A percentile compares a stretch with the other conserved stretches of the same genome.
phyloP scores from a whole-genome alignment of 2,329 filamentous ascomycete species.

The Colletotrichum lentis region DNA sequence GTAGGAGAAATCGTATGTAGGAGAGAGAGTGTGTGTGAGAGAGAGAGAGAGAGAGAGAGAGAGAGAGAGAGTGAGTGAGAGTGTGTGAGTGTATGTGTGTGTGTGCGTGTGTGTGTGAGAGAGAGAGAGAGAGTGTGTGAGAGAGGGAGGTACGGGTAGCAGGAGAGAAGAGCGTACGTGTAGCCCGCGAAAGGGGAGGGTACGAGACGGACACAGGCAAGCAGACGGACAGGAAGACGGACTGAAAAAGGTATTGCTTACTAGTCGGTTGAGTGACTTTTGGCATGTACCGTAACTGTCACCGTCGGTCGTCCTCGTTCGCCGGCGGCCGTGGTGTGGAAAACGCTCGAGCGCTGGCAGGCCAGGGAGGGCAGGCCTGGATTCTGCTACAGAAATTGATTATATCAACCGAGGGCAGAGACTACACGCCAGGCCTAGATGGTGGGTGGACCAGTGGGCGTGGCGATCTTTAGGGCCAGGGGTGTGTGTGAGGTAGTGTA shows the following conservation, averaged over 20 bases:
- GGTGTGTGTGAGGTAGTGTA: not conserved
- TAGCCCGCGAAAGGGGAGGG: conserved; percentile 37
- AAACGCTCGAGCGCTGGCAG: conserved; percentile 40
- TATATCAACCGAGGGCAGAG: conserved; percentile 41
- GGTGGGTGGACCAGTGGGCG: conserved; percentile 36
- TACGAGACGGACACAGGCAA: not conserved
- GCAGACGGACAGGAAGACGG: not conserved
- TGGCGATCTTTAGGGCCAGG: conserved; percentile 38
- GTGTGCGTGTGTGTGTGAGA: conserved; percentile 20
- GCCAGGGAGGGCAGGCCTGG: conserved; percentile 37
- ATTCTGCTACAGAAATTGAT: conserved; percentile 42
- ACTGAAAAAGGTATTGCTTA: no score
- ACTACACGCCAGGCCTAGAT: conserved; percentile 34
- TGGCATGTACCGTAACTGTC: conserved; percentile 35
- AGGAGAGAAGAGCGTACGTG: conserved; percentile 1
- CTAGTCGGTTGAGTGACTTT: conserved; percentile 38
- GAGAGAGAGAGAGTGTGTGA: conserved; percentile 38
- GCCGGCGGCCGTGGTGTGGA: conserved; percentile 23
- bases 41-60: conserved; percentile 36
- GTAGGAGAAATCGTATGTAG: conserved; percentile 7
- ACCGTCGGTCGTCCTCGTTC: conserved; percentile 20
- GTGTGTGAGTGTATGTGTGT: no score
- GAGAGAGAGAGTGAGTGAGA: conserved; percentile 36
- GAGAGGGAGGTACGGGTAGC: conserved; percentile 29
- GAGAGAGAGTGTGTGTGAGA: conserved; percentile 38